Base-by-base conservation (phyloP, 2,329 filamentous ascomycete genomes). In the Penicillium sp. region DNA sequence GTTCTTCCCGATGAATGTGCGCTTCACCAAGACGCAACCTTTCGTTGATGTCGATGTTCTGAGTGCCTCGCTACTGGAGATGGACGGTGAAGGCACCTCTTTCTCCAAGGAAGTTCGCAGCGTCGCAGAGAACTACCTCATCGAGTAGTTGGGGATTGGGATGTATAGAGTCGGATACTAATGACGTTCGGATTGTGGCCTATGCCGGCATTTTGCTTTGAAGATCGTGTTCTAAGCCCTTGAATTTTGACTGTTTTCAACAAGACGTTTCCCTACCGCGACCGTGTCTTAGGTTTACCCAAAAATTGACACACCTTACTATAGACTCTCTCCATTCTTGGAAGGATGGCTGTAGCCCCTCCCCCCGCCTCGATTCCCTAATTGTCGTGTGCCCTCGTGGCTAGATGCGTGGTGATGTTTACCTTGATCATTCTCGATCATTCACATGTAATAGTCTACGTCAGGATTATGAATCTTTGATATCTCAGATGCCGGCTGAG, bases 1-100 rank as follows among this genome's bases (percentile, higher is more conserved):
- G 65, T 97, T 97, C 78, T 99, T 99, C 85, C 94, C 94, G 1
- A 97, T 99, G 92, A 87, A 84, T 49, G 86, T 97, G 55, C 83
- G 86, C 49, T 99, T 99, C 75, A 86, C 84, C 58, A 96, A 95
- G 81, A 82, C 85, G 39, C 84, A 82, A 53, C 93, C 94, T 26
- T 96, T 90, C 72, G 83, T 97, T 46, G 90, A 96, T 65, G 89
- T 99, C 59, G 91, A 96, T 76, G 93, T 97, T 44, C 67, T 65
- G 26, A 63, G 66, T 45, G 74, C 74, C 21, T 69, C 70, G n/a
- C 57, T 77, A 33, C 55, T 78, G 51, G 76, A 78, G 44, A 72
- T 75, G 67, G 73, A 73, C 46, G 74, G 73, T 26, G 72, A 78
- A 56, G 68, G 67, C 28, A 69, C 76, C 31, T 67, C 67, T 5